A percentile compares a stretch with the other conserved stretches of the same genome.
These are phyloP conservation scores for Suaeda aralocaspica DNA, from an alignment of 148 eudicot species.

Conservation along the genomic window DNA sequence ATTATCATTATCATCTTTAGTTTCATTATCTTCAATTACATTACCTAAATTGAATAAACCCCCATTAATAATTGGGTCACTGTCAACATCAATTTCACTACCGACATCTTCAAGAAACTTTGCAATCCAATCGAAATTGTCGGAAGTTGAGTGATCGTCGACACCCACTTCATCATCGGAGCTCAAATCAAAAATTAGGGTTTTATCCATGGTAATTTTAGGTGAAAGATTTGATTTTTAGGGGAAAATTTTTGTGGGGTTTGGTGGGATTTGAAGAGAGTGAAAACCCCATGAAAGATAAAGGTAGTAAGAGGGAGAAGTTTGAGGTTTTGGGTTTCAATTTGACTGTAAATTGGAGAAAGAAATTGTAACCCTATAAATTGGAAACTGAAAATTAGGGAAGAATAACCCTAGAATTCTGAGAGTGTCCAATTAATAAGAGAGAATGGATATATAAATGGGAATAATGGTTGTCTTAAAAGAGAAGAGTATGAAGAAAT, in stretches of 20 bases:
- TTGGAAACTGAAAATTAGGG: background rate
- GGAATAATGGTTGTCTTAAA: too few species aligned
- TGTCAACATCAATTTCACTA: background rate
- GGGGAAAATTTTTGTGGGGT: slow-evolving; percentile 6
- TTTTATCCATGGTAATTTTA: slow-evolving; percentile 16
- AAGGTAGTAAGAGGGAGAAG: slow-evolving; percentile 11
- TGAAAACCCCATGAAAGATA: slow-evolving; percentile 8
- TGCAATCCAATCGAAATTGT: slow-evolving; percentile 47
- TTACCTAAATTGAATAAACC: background rate
- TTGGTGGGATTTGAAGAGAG: background rate
- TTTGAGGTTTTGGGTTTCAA: background rate
- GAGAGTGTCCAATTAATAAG: background rate
- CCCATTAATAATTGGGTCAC: background rate
- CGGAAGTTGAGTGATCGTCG: slow-evolving; percentile 27
- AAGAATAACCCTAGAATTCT: background rate
- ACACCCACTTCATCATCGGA: slow-evolving; percentile 67
- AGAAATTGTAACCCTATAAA: slow-evolving; percentile 13
- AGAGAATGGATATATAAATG: background rate
- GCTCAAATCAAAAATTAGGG: slow-evolving; percentile 43
- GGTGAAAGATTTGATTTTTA: background rate
- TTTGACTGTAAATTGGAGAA: background rate
- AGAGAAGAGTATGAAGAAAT: background rate
- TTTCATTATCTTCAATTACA: background rate
- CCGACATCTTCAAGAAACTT: slow-evolving; percentile 30
- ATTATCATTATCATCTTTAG: background rate